A percentile compares a stretch with the other conserved stretches of the same genome.
These are phyloP conservation scores for Exserohilum turcica DNA, from an alignment of 2,329 filamentous ascomycete genomes.

Conservation along the genomic window DNA sequence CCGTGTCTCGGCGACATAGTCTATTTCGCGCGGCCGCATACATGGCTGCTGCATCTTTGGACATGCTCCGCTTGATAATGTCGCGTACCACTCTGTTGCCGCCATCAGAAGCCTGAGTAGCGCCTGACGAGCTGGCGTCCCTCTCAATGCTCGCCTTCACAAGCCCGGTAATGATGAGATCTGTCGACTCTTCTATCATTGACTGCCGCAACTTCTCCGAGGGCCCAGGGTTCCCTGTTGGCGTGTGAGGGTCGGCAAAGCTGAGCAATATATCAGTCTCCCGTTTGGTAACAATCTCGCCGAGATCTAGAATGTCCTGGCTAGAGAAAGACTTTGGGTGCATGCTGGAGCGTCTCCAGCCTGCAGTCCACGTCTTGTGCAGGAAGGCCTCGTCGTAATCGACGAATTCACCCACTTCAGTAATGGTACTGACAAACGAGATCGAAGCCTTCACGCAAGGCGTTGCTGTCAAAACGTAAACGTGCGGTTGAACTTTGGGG, in stretches of 20 bases:
- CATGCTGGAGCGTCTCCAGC: conserved; percentile 14
- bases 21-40: neutral
- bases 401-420: conserved; percentile 9
- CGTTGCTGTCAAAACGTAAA: conserved; percentile 14
- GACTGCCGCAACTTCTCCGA: conserved; percentile 12
- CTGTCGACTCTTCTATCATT: conserved; percentile 10
- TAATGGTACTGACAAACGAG: conserved; percentile 12
- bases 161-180: conserved; percentile 8
- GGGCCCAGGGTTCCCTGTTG: conserved; percentile 6
- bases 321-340: conserved; percentile 9
- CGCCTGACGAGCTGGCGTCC: neutral
- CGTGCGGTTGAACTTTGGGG: conserved; percentile 3
- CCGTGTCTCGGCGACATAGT: conserved; percentile 4
- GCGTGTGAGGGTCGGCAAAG: conserved; percentile 13
- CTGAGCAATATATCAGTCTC: conserved; percentile 1
- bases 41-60: neutral
- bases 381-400: conserved; percentile 15
- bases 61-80: conserved; percentile 8
- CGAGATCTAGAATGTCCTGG: conserved; percentile 13
- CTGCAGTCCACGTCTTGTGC: conserved; percentile 5
- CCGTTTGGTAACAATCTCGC: neutral
- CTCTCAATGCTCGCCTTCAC: neutral
- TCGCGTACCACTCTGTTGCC: conserved; percentile 7
- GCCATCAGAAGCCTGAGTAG: neutral
- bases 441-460: conserved; percentile 12